Base-by-base conservation (phyloP, 352 stramenopile species). In the Vaucheria bursata region DNA sequence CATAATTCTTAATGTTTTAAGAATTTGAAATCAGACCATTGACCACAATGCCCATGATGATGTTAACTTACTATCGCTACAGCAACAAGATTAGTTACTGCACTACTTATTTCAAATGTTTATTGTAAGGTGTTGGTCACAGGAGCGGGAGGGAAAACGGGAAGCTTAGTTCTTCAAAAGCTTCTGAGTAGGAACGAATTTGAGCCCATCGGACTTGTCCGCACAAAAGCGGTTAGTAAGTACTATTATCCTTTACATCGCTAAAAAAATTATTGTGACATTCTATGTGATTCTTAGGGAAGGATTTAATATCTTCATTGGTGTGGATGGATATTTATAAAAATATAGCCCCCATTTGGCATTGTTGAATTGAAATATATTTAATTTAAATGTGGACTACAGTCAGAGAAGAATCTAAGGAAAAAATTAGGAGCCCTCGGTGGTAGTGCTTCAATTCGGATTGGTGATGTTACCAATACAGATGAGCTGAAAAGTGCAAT, bases 151-250 rank as follows among this genome's bases (percentile, higher is more conserved):
- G 88, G 88, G 4, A 85, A 88, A 72, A 91, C 88, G 0, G 88
- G 88, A 18, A 82, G 87, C 37, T 84, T 87, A n/a, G 78, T 91
- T 5, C 90, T 91, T 68, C 83, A 89, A 8, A 88, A 91, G 67
- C 78, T 91, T 1, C 70, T 89, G 8, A 74, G 68, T 0, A 67
- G 77, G 35, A 29, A 77, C 31, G 81, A 77, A 12, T 89, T 86
- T 77, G 34, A 72, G 40, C 86, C 85, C 4, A 72, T 87, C 25
- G 87, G 87, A 1, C 83, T 88, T 53, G 86, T 89, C 12, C 73
- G 87, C 1, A 85, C 74, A 18, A 78, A 89, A 69, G 84, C 85
- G 69, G 77, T 81, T 33, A 1, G 33, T 25, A 12, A n/a, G n/a
- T n/a, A n/a, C n/a, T n/a, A n/a, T n/a, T n/a, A n/a, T n/a, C n/a